phyloP scores from a whole-genome alignment of 176 grass and related monocot species.

The Avena sativa region DNA sequence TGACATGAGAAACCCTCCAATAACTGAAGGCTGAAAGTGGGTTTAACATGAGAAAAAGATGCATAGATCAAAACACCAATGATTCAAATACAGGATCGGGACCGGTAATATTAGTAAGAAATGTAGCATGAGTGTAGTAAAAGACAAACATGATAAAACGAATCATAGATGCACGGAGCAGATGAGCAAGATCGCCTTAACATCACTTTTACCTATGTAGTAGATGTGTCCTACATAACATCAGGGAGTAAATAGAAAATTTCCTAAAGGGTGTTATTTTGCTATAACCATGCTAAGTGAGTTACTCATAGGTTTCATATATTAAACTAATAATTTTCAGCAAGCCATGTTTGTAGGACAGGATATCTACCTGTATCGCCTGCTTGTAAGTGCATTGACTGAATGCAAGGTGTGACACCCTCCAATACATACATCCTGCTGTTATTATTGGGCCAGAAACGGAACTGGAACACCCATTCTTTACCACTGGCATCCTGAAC shows the following conservation, averaged over 20 bases:
- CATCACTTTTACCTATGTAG: neutral
- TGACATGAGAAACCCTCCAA: neutral
- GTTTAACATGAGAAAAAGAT: neutral
- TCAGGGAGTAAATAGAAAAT: neutral
- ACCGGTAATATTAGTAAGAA: slow-evolving; percentile 18
- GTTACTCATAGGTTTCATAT: neutral
- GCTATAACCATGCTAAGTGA: neutral
- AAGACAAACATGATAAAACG: slow-evolving; percentile 22
- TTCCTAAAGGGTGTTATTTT: neutral
- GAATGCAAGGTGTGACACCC: slow-evolving; percentile 98
- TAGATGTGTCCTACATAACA: neutral
- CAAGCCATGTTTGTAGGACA: slow-evolving; percentile 27
- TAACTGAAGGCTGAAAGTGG: neutral
- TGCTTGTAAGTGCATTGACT: slow-evolving; percentile 96
- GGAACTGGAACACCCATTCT: slow-evolving; percentile 99
- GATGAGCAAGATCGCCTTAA: neutral
- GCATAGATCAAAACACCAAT: neutral
- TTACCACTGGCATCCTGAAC: slow-evolving; percentile 96
- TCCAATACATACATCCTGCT: slow-evolving; percentile 99
- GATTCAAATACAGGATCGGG: slow-evolving; percentile 1
- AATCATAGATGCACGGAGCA: neutral
- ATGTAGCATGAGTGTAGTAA: slow-evolving; percentile 3
- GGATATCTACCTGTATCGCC: slow-evolving; percentile 84
- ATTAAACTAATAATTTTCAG: slow-evolving; percentile 19
- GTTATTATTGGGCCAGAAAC: slow-evolving; percentile 99